These are phyloP conservation scores for Diplodia sapinea DNA, from an alignment of 2,329 filamentous ascomycete genomes.

Conservation along the genomic window DNA sequence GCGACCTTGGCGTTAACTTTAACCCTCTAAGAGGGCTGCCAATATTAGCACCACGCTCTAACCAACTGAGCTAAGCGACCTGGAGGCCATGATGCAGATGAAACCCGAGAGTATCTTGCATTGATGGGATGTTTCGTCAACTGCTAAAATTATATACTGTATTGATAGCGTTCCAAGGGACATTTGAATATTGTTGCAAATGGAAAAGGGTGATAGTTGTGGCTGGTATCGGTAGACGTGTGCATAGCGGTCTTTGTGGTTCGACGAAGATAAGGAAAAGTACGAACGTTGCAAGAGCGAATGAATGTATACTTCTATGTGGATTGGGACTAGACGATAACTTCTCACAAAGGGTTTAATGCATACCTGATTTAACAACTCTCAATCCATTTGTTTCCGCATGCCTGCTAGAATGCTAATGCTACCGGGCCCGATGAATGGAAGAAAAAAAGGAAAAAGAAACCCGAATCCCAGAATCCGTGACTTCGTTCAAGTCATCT, in stretches of 20 bases:
- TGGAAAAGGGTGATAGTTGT: no score
- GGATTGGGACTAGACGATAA: no score
- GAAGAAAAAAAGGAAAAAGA: background rate
- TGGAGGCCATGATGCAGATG: background rate
- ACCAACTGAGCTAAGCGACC: constrained; percentile 2
- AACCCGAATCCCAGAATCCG: background rate
- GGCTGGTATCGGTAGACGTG: no score
- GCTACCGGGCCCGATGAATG: background rate
- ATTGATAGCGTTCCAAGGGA: no score
- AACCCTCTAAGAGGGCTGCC: background rate
- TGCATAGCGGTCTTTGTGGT: no score
- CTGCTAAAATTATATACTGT: no score
- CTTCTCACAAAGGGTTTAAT: no score
- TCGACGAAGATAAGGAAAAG: no score
- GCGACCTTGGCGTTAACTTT: background rate
- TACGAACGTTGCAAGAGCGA: no score
- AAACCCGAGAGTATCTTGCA: background rate
- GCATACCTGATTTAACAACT: background rate
- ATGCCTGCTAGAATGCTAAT: constrained; percentile 7
- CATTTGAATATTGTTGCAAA: no score
- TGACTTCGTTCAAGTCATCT: constrained; percentile 15
- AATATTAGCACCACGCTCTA: constrained; percentile 7
- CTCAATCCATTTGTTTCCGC: background rate
- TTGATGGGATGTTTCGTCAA: no score
- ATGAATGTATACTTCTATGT: no score